These are phyloP conservation scores for Stachybotrys echinatus DNA, from an alignment of 2,329 filamentous ascomycete species.

Conservation along the genomic window DNA sequence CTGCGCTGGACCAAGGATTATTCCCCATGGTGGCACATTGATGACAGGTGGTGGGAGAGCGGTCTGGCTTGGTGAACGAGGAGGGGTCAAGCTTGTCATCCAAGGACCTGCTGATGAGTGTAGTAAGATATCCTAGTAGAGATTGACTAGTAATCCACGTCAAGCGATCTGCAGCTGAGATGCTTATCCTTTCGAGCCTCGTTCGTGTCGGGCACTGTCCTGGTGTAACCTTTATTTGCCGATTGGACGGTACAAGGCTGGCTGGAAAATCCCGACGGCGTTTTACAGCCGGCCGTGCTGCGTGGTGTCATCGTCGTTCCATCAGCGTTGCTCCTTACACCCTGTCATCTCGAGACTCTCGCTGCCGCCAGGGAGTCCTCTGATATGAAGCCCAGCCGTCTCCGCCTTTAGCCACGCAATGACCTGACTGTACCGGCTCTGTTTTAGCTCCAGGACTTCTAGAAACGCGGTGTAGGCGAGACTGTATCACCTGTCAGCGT, in stretches of 20 bases:
- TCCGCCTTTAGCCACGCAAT: conserved; percentile 62
- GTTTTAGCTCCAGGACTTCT: conserved; percentile 62
- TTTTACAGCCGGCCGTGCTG: no score
- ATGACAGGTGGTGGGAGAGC: conserved; percentile 56
- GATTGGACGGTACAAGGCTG: no score
- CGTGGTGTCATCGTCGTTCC: no score
- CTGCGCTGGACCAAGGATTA: conserved; percentile 60
- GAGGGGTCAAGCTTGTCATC: background rate
- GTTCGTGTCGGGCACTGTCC: no score
- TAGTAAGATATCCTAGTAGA: background rate
- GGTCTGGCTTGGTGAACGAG: conserved; percentile 21
- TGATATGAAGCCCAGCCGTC: conserved; percentile 6
- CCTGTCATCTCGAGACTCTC: no score
- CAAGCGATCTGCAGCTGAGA: no score
- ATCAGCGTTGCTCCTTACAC: no score
- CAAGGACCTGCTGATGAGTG: background rate
- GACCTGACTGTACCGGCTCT: conserved; percentile 61
- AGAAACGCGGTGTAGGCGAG: conserved; percentile 67
- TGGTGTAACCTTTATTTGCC: no score
- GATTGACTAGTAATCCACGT: no score
- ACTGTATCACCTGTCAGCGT: conserved; percentile 32
- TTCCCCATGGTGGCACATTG: conserved; percentile 50
- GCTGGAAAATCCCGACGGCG: no score
- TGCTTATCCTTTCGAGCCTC: no score
- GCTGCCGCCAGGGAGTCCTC: background rate